Percentiles rank a stretch among this genome's conserved stretches.
Conservation (phyloP, 352 stramenopile species). For the Elongisporangium anandrum region DNA sequence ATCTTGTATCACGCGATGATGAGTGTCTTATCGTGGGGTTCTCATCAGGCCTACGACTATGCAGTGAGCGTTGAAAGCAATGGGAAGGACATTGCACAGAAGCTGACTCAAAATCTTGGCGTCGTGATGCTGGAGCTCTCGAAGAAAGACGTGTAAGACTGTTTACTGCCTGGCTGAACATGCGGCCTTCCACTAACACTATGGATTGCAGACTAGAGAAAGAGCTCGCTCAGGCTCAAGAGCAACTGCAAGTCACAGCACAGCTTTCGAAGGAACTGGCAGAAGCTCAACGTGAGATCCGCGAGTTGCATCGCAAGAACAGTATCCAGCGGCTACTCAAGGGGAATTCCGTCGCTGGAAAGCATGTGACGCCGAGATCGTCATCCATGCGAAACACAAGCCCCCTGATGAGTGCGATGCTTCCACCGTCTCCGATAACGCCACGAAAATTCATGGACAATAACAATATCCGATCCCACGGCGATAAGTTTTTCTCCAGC, state of each 20-base stretch:
- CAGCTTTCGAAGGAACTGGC: conserved; percentile 67
- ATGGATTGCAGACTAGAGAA: conserved; percentile 42
- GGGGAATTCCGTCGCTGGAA: conserved; percentile 14
- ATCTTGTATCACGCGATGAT: conserved; percentile 1
- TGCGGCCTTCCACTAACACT: neutral
- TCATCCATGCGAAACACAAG: conserved; percentile 4
- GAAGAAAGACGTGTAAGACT: conserved; percentile 53
- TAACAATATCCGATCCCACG: neutral
- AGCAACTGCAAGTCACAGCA: conserved; percentile 45
- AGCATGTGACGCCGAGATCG: neutral
- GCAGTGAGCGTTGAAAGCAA: conserved; percentile 46
- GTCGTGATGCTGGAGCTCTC: conserved; percentile 51
- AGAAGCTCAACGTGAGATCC: conserved; percentile 68
- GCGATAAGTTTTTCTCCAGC: conserved; percentile 20
- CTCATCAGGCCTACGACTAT: conserved; percentile 49
- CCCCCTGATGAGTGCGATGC: conserved; percentile 2
- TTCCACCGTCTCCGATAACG: neutral
- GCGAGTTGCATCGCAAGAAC: conserved; percentile 58
- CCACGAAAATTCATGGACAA: neutral
- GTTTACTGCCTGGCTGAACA: neutral
- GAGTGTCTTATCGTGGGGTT: neutral
- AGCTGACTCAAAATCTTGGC: conserved; percentile 43
- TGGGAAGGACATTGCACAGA: conserved; percentile 29
- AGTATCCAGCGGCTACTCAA: conserved; percentile 68
- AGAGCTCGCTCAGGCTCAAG: conserved; percentile 45